A percentile compares a stretch with the other conserved stretches of the same genome.
Evolutionary conservation across 2,329 filamentous ascomycete species (phyloP).

Genomic region (Monosporascus sp.): DNA sequence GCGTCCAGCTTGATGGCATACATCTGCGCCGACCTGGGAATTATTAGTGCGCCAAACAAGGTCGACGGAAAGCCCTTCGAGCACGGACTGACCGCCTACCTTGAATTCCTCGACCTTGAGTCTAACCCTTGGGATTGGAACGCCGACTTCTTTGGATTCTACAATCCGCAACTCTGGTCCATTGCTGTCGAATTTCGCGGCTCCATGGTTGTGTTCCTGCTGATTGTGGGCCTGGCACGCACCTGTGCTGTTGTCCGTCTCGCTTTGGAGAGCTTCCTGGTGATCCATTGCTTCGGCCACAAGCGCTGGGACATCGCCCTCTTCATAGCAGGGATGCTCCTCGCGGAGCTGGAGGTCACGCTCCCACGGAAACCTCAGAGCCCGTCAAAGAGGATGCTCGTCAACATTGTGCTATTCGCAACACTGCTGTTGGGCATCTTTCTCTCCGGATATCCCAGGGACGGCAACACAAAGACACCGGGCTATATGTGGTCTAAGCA

Average conservation of each 20-base stretch:
- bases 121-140: constrained; percentile 26
- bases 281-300: constrained; percentile 20
- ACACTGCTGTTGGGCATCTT: constrained; percentile 20
- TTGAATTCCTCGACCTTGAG: constrained; percentile 25
- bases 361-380: constrained; percentile 16
- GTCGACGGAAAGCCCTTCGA: constrained; percentile 20
- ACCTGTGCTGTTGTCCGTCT: constrained; percentile 21
- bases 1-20: constrained; percentile 32
- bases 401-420: constrained; percentile 16
- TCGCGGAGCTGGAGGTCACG: constrained; percentile 23
- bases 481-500: constrained; percentile 24
- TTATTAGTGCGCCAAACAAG: constrained; percentile 18
- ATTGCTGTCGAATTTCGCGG: constrained; percentile 30
- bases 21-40: constrained; percentile 20
- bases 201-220: constrained; percentile 29
- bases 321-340: constrained; percentile 24
- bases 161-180: constrained; percentile 30
- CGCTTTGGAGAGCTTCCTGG: constrained; percentile 16
- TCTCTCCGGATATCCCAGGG: constrained; percentile 24
- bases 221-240: constrained; percentile 23
- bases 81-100: constrained; percentile 19
- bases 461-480: constrained; percentile 20
- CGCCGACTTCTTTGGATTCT: constrained; percentile 23
- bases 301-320: constrained; percentile 25
- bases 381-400: constrained; percentile 9